Base-by-base conservation (phyloP, 2,329 filamentous ascomycete genomes). In the Elsinoe australis region DNA sequence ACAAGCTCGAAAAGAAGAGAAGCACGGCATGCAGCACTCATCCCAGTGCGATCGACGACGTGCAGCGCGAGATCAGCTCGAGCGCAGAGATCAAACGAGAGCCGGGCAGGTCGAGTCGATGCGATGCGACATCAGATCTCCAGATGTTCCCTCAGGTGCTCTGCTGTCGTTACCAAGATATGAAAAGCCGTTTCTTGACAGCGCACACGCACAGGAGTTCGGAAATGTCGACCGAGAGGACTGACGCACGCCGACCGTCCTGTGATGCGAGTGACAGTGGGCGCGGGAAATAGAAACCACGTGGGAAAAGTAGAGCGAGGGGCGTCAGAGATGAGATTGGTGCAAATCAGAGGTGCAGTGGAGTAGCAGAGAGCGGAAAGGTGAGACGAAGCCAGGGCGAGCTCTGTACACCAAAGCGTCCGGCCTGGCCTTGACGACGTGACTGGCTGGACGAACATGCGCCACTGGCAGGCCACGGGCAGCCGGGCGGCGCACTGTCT, bases 301-400 rank as follows among this genome's bases (percentile, higher is more conserved):
- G 39, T 44, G 39, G 39, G 10, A 14, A 18, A 17, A 10, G 19
- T 5, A 17, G 33, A 17, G 33, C 33, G 17, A 35, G 17, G 33
- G 33, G 33, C 39, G 39, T 44, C 26, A 32, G 39, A 44, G 39
- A 44, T 44, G 28, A 44, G 39, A 44, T 44, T 44, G 39, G n/a
- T n/a, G n/a, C n/a, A n/a, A n/a, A n/a, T n/a, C n/a, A n/a, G n/a
- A n/a, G n/a, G n/a, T n/a, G n/a, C n/a, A n/a, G n/a, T n/a, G n/a
- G n/a, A n/a, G n/a, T n/a, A n/a, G n/a, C n/a, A n/a, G n/a, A n/a
- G n/a, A n/a, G n/a, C n/a, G n/a, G n/a, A n/a, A n/a, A n/a, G n/a
- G n/a, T n/a, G n/a, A n/a, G n/a, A n/a, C n/a, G n/a, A n/a, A n/a
- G n/a, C n/a, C n/a, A n/a, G n/a, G n/a, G n/a, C n/a, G n/a, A n/a